Conservation (phyloP, 2,329 filamentous ascomycete genomes). For the Drechslera avenae region DNA sequence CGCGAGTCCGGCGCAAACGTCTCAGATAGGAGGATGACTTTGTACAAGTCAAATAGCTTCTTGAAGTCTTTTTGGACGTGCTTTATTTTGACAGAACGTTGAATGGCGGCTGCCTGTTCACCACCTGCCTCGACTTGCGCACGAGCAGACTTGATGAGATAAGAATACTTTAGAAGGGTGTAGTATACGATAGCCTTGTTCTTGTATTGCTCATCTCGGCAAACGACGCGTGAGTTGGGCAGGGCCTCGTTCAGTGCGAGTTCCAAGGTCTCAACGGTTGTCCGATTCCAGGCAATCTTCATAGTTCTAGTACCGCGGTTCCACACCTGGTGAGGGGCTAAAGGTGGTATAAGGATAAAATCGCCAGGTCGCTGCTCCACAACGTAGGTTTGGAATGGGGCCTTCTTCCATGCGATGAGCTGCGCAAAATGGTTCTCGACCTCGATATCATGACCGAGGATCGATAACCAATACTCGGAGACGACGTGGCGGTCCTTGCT, state of each 20-base stretch:
- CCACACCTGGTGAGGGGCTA: constrained; percentile 98
- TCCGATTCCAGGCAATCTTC: constrained; percentile 98
- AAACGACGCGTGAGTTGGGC: constrained; percentile 86
- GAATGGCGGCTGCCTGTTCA: constrained; percentile 45
- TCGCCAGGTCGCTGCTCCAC: constrained; percentile 91
- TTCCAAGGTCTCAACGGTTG: constrained; percentile 87
- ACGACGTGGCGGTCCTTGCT: constrained; percentile 89
- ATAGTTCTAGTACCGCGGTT: constrained; percentile 94
- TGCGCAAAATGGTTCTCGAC: constrained; percentile 97
- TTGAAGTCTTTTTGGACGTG: constrained; percentile 85
- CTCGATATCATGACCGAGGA: constrained; percentile 93
- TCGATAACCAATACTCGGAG: constrained; percentile 90
- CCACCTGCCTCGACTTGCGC: constrained; percentile 56
- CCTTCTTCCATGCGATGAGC: constrained; percentile 92
- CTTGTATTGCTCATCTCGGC: constrained; percentile 97
- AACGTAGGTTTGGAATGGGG: constrained; percentile 89
- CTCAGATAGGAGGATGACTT: constrained; percentile 80
- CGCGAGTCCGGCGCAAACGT: constrained; percentile 73
- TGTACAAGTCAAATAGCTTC: constrained; percentile 77
- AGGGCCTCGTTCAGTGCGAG: constrained; percentile 85
- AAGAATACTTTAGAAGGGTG: constrained; percentile 78
- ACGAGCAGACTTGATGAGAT: constrained; percentile 62
- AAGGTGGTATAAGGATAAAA: constrained; percentile 88
- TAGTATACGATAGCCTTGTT: constrained; percentile 96
- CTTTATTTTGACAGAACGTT: constrained; percentile 59